Evolutionary conservation across 768 basidiomycete genomes (phyloP).

Genomic region (Neoboletus magnificus): DNA sequence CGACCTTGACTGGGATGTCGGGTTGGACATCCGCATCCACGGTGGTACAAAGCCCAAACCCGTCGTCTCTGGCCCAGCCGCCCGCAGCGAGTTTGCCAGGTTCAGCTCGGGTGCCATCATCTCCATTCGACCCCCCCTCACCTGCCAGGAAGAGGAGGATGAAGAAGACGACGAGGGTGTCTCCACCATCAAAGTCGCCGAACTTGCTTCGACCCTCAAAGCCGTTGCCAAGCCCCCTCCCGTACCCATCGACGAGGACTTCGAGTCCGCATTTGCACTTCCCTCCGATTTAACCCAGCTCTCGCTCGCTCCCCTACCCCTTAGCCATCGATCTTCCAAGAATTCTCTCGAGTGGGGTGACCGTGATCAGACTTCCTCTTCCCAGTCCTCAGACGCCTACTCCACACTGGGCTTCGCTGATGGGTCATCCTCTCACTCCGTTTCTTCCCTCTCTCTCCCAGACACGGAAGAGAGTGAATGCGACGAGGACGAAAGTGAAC

Average conservation of each 20-base stretch:
- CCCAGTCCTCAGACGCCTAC: constrained; percentile 85
- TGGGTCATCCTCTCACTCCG: constrained; percentile 69
- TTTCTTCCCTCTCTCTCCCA: constrained; percentile 59
- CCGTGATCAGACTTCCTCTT: constrained; percentile 77
- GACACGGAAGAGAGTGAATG: constrained; percentile 70
- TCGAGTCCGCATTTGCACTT: constrained; percentile 79
- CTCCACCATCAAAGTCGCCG: constrained; percentile 76
- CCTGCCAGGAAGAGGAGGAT: constrained; percentile 44
- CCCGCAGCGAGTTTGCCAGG: constrained; percentile 40
- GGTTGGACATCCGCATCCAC: constrained; percentile 64
- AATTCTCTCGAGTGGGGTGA: constrained; percentile 84
- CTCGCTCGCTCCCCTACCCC: constrained; percentile 74
- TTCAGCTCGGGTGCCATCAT: constrained; percentile 25
- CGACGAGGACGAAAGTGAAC: constrained; percentile 66
- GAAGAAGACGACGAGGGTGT: constrained; percentile 80
- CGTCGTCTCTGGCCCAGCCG: constrained; percentile 37
- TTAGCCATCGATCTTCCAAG: constrained; percentile 77
- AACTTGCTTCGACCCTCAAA: constrained; percentile 39
- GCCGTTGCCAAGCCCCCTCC: constrained; percentile 34
- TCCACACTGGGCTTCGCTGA: constrained; percentile 76
- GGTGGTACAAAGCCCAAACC: constrained; percentile 47
- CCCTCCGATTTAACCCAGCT: constrained; percentile 79
- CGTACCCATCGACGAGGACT: constrained; percentile 59
- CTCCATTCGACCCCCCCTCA: constrained; percentile 66
- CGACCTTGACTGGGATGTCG: constrained; percentile 78